Conservation (phyloP, 305 asterid genomes). For the Stenogyne calaminthoides region DNA sequence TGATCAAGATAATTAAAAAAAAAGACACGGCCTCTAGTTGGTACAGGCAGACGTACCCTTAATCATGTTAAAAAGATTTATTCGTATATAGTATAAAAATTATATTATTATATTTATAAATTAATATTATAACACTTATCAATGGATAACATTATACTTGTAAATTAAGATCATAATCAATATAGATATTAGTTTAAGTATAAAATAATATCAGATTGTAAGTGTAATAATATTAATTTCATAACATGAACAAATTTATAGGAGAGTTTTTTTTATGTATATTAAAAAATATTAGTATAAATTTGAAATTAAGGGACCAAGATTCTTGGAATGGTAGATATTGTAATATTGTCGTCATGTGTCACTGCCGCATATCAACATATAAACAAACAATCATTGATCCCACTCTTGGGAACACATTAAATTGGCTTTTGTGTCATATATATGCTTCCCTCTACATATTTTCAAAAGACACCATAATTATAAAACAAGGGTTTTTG, state of each 20-base stretch:
- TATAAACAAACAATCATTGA: constrained; percentile 48
- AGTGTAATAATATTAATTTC: no score
- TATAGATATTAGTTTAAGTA: no score
- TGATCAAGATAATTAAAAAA: constrained; percentile 35
- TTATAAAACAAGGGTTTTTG: background rate
- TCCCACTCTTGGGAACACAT: constrained; percentile 60
- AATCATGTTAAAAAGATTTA: no score
- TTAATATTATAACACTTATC: no score
- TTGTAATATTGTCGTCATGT: constrained; percentile 50
- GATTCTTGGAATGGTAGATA: constrained; percentile 61
- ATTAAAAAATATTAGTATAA: background rate
- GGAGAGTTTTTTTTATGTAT: background rate
- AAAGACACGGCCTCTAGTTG: constrained; percentile 21
- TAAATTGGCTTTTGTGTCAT: constrained; percentile 32
- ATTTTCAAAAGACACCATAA: constrained; percentile 24
- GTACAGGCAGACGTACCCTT: background rate
- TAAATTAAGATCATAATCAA: no score
- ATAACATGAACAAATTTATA: no score
- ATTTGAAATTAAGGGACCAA: constrained; percentile 41
- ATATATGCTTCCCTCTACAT: constrained; percentile 26
- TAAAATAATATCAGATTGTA: no score
- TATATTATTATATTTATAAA: no score
- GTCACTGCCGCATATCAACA: constrained; percentile 33
- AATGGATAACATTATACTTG: no score
- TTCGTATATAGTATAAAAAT: no score